Evolutionary conservation across 208 protist genomes (phyloP).

Genomic region (Zelonia costaricensis): DNA sequence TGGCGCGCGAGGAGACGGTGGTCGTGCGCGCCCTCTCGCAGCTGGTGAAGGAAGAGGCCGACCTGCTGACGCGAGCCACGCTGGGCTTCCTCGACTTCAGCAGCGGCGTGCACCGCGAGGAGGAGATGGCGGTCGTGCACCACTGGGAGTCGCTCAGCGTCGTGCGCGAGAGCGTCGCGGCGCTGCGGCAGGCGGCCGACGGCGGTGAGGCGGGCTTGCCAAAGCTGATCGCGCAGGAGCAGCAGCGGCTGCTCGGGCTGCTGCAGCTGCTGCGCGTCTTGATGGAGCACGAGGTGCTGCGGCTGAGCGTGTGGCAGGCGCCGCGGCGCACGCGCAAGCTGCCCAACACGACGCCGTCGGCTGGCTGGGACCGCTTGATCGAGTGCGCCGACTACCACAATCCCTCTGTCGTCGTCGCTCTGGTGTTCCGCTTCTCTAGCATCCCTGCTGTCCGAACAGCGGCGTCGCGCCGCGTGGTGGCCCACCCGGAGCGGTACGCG

Average conservation of each 20-base stretch:
- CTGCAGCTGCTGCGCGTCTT: slow-evolving; percentile 62
- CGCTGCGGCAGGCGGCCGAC: slow-evolving; percentile 16
- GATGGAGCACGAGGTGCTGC: slow-evolving; percentile 68
- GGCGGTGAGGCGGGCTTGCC: slow-evolving; percentile 21
- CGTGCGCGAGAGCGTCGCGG: slow-evolving; percentile 27
- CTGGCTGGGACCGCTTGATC: slow-evolving; percentile 41
- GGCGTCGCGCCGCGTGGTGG: slow-evolving; percentile 38
- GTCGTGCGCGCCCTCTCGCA: slow-evolving; percentile 55
- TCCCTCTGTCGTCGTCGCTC: slow-evolving; percentile 63
- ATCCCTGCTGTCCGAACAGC: slow-evolving; percentile 36
- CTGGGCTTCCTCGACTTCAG: slow-evolving; percentile 73
- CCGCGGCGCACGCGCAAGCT: slow-evolving; percentile 55
- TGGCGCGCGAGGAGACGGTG: slow-evolving; percentile 46
- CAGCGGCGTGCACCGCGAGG: slow-evolving; percentile 17
- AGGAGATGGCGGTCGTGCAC: background rate
- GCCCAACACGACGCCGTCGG: slow-evolving; percentile 24
- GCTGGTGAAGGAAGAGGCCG: slow-evolving; percentile 52
- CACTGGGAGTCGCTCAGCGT: slow-evolving; percentile 30
- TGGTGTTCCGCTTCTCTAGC: slow-evolving; percentile 67
- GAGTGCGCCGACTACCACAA: slow-evolving; percentile 59
- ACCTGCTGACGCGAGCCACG: slow-evolving; percentile 25
- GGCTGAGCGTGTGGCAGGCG: slow-evolving; percentile 68
- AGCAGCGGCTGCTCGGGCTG: slow-evolving; percentile 40
- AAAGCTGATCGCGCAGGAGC: slow-evolving; percentile 44
- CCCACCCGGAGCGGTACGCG: slow-evolving; percentile 50